Evolutionary conservation across 2,329 filamentous ascomycete genomes (phyloP), one percentile per base, ranked within the genome.

Genomic region (Colletotrichum sp.): DNA sequence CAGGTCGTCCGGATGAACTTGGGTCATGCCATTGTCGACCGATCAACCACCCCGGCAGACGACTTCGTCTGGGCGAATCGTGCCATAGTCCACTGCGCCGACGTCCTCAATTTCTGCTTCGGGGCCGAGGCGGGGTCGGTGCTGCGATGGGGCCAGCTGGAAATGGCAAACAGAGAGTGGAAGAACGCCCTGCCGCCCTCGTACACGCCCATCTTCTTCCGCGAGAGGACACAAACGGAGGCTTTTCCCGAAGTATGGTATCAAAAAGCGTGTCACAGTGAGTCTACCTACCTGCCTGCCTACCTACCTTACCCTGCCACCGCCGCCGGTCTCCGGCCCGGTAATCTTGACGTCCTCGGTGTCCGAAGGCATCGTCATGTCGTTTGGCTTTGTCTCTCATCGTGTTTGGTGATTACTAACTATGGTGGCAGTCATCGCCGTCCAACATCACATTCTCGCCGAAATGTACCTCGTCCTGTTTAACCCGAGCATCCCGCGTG

Each of bases 81-180:
- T n/a, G 90, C 91, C 27, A 86, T 93, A 0, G 86, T 91, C 4
- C 89, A 91, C 76, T 90, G 90, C 66, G 90, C 90, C 27, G 90
- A 92, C 74, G 89, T 92, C 3, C 81, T 93, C 24, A 90, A 92
- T 74, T 92, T 88, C 78, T 93, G 91, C 78, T 93, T 92, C 77
- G 86, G 87, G 6, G 81, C 85, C 27, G 76, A 79, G 78, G 72
- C 74, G 36, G 72, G 66, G 47, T 71, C 71, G 24, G 66, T 65
- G 3, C 54, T 74, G 38, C 73, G 63, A 66, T 76, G 75, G 75
- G 70, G 69, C 59, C 69, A 73, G 38, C 70, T 76, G n/a, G 69
- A 69, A 18, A 71, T 73, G 65, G 75, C 75, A 24, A 76, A 76
- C 73, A 73, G 70, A 38, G 70, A 75, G 36, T 76, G 75, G 75